These are phyloP conservation scores for Candida vaughaniae DNA, from an alignment of 805 yeast genomes.

Conservation along the genomic window DNA sequence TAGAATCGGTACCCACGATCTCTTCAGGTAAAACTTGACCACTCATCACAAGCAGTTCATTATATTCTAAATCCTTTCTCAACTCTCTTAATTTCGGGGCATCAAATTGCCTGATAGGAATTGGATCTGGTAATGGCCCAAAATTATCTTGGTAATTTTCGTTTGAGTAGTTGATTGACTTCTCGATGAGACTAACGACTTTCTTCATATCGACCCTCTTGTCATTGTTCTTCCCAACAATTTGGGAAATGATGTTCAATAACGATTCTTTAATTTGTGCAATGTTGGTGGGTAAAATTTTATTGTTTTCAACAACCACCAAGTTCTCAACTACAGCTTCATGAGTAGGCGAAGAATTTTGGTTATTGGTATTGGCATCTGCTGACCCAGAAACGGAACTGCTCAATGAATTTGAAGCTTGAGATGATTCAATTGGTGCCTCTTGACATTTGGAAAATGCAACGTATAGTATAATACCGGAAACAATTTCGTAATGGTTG, in stretches of 20 bases:
- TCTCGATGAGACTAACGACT: slow-evolving; percentile 45
- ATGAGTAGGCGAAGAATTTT: slow-evolving; percentile 3
- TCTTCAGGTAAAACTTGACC: slow-evolving; percentile 6
- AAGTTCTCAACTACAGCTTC: slow-evolving; percentile 1
- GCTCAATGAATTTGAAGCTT: neutral
- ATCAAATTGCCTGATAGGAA: slow-evolving; percentile 70
- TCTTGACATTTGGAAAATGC: slow-evolving; percentile 77
- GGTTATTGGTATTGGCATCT: neutral
- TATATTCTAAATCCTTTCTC: slow-evolving; percentile 54
- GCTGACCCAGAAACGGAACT: neutral
- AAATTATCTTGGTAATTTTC: slow-evolving; percentile 52
- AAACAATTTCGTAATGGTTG: slow-evolving; percentile 79
- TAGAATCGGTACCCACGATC: slow-evolving; percentile 3
- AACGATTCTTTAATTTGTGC: slow-evolving; percentile 21
- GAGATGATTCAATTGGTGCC: slow-evolving; percentile 23
- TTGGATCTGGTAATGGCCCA: slow-evolving; percentile 78
- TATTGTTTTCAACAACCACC: slow-evolving; percentile 13
- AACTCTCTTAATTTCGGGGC: slow-evolving; percentile 86
- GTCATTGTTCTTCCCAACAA: slow-evolving; percentile 16
- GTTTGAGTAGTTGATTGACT: slow-evolving; percentile 36
- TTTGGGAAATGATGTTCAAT: slow-evolving; percentile 16
- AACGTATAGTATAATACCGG: slow-evolving; percentile 73
- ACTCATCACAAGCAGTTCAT: slow-evolving; percentile 19
- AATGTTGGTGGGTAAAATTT: slow-evolving; percentile 22
- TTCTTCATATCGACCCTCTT: slow-evolving; percentile 31